Evolutionary conservation across 352 stramenopile genomes (phyloP).

Genomic region (Achlya hypogyna): DNA sequence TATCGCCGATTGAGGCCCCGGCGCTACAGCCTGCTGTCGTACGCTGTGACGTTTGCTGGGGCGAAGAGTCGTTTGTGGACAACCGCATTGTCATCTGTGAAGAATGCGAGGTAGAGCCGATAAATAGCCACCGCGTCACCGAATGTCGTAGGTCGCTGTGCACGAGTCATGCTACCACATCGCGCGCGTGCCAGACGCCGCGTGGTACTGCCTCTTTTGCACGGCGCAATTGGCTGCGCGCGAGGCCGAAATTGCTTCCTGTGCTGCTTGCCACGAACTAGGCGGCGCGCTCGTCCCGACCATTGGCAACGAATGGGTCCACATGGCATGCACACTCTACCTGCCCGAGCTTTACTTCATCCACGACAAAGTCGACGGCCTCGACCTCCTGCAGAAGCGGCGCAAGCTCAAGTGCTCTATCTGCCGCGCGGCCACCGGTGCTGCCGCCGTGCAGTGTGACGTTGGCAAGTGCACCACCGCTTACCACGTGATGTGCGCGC

Average conservation of each 20-base stretch:
- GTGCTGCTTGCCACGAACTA: conserved; percentile 3
- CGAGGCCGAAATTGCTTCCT: not conserved
- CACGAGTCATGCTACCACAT: conserved; percentile 79
- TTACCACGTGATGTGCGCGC: conserved; percentile 60
- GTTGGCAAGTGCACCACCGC: conserved; percentile 59
- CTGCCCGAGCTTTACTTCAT: conserved; percentile 58
- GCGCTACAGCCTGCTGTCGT: conserved; percentile 13
- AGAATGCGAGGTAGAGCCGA: conserved; percentile 35
- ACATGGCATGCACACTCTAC: conserved; percentile 72
- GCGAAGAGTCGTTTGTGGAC: conserved; percentile 51
- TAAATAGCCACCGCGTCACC: not conserved
- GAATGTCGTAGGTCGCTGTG: conserved; percentile 28
- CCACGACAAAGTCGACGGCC: conserved; percentile 39
- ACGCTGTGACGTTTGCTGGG: conserved; percentile 52
- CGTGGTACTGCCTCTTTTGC: conserved; percentile 75
- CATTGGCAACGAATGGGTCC: conserved; percentile 38
- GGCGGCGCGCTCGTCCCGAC: conserved; percentile 12
- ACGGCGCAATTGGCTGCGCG: not conserved
- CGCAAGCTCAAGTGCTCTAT: conserved; percentile 61
- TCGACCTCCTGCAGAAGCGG: conserved; percentile 43
- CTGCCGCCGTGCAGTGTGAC: conserved; percentile 58
- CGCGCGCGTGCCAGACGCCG: conserved; percentile 45
- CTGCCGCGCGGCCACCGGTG: conserved; percentile 60
- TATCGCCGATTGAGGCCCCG: too few relatives aligned
- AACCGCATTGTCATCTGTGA: conserved; percentile 79